Evolutionary conservation across 495 filamentous ascomycete genomes (phyloP).

Genomic region (Delitschia confertaspora): DNA sequence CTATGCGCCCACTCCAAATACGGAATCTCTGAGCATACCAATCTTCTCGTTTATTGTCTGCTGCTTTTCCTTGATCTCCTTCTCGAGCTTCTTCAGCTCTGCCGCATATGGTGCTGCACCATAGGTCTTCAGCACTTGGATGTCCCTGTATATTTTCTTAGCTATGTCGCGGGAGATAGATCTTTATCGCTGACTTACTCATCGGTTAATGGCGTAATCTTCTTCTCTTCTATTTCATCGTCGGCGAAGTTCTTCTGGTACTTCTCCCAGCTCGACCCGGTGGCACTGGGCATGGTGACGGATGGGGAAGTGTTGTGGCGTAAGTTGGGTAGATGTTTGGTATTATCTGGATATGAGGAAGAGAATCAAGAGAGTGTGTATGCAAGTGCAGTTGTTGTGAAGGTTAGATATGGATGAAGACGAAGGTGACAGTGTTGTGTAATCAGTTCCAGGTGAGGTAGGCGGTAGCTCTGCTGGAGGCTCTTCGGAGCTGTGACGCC

Average conservation of each 20-base stretch:
- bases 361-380: background rate
- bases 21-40: slow-evolving; percentile 35
- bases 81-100: slow-evolving; percentile 87
- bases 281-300: slow-evolving; percentile 75
- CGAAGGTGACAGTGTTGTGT: background rate
- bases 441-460: background rate
- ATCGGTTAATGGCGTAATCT: slow-evolving; percentile 91
- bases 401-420: background rate
- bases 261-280: slow-evolving; percentile 93
- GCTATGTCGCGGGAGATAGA: slow-evolving; percentile 1
- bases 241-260: slow-evolving; percentile 93
- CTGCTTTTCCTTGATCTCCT: slow-evolving; percentile 97
- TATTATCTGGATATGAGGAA: background rate
- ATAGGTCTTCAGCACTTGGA: slow-evolving; percentile 98
- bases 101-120: slow-evolving; percentile 92
- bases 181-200: slow-evolving; percentile 53
- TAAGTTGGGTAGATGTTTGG: background rate
- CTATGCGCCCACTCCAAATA: background rate
- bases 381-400: background rate
- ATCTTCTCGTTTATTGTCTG: slow-evolving; percentile 97
- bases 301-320: background rate
- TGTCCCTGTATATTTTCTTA: slow-evolving; percentile 57
- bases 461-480: slow-evolving; percentile 7
- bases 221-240: slow-evolving; percentile 97
- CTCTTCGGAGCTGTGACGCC: slow-evolving; percentile 5